Evolutionary conservation across 805 yeast species (phyloP).

Genomic region (Myxozyma sirexii): DNA sequence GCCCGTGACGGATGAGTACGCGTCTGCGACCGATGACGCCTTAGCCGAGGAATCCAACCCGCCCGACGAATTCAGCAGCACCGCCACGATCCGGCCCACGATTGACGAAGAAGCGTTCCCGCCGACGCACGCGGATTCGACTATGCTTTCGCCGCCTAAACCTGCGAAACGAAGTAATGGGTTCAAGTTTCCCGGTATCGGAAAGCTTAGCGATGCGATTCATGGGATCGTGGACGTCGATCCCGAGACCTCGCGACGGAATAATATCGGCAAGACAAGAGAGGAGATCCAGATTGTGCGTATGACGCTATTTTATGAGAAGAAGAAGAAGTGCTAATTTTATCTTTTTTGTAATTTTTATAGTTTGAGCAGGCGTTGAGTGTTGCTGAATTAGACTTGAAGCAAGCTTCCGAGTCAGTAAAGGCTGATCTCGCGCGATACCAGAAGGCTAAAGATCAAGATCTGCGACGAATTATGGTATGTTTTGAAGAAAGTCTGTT

Average conservation of each 20-base stretch:
- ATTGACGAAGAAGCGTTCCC: conserved; percentile 32
- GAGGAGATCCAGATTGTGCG: conserved; percentile 46
- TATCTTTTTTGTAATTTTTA: not conserved
- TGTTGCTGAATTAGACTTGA: conserved; percentile 57
- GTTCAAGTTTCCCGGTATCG: conserved; percentile 58
- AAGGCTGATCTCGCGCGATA: conserved; percentile 49
- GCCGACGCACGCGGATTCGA: conserved; percentile 34
- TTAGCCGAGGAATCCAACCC: not conserved
- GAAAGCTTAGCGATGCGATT: conserved; percentile 53
- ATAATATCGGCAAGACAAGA: conserved; percentile 49
- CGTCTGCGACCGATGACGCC: conserved; percentile 16
- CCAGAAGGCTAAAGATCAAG: conserved; percentile 53
- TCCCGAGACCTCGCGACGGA: conserved; percentile 65
- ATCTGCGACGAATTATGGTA: conserved; percentile 53
- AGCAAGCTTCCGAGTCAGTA: conserved; percentile 51
- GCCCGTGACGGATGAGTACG: conserved; percentile 12
- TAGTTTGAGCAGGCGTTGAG: conserved; percentile 51
- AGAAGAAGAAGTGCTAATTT: not conserved
- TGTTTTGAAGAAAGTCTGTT: too few relatives aligned
- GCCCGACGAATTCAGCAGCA: conserved; percentile 7
- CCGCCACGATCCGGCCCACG: not conserved
- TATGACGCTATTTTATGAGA: not conserved
- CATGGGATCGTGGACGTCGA: conserved; percentile 69
- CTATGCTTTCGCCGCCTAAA: conserved; percentile 21
- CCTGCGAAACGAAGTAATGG: conserved; percentile 42